Percentiles rank a stretch among this genome's conserved stretches.
These are phyloP conservation scores for Clarireedia sp. DNA, from an alignment of 2,329 filamentous ascomycete species.

Conservation along the genomic window DNA sequence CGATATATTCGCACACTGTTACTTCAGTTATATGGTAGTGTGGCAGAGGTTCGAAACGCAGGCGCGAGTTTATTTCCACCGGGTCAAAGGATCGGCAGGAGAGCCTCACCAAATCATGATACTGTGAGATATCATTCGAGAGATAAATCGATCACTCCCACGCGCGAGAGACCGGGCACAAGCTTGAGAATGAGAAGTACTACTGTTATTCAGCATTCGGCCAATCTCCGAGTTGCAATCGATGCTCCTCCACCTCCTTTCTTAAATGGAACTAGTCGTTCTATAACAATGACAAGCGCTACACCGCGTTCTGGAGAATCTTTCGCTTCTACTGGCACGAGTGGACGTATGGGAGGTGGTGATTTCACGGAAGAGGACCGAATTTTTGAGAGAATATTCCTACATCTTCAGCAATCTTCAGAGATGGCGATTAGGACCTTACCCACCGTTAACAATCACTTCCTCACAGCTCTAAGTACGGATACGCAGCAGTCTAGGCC, in stretches of 20 bases:
- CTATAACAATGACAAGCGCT: conserved; percentile 39
- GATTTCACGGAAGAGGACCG: conserved; percentile 71
- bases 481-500: conserved; percentile 53
- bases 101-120: conserved; percentile 26
- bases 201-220: conserved; percentile 27
- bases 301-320: conserved; percentile 80
- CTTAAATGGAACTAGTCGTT: conserved; percentile 42
- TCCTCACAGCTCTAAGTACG: conserved; percentile 54
- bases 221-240: conserved; percentile 44
- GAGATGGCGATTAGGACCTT: conserved; percentile 66
- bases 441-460: conserved; percentile 60
- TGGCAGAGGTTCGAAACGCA: conserved; percentile 51
- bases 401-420: conserved; percentile 65
- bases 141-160: conserved; percentile 47
- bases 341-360: conserved; percentile 28
- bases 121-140: conserved; percentile 44
- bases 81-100: conserved; percentile 7
- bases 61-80: conserved; percentile 21
- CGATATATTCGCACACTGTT: conserved; percentile 59
- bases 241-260: conserved; percentile 43
- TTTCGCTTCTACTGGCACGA: conserved; percentile 47
- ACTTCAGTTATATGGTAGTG: conserved; percentile 57
- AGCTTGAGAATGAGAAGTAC: conserved; percentile 27
- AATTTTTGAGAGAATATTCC: conserved; percentile 74
- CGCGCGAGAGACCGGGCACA: conserved; percentile 38